Evolutionary conservation across 2,329 filamentous ascomycete genomes (phyloP), one percentile per base, ranked within the genome.

Genomic region (Leptographium wingfieldii): DNA sequence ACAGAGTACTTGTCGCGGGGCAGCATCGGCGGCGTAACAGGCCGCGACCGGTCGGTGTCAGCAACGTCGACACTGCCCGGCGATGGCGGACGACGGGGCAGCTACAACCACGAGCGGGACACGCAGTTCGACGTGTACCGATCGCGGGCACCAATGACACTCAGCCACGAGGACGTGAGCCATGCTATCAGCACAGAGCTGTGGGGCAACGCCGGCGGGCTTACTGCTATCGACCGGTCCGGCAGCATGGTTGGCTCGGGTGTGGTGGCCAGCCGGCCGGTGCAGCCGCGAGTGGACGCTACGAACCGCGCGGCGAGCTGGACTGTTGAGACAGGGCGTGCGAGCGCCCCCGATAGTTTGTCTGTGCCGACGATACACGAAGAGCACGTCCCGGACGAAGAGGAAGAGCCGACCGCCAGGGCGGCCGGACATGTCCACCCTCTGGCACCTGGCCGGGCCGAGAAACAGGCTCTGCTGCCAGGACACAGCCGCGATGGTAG

Each of bases 241-340:
- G 65, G 65, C 60, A 70, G 68, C 60, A 62, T 68, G 27, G 64
- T 69, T n/a, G 60, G 61, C 58, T 62, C 63, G 19, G 67, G 67
- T 25, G 57, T 57, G 29, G 60, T 68, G 56, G 52, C 57, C 1
- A 63, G 62, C 57, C 59, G 56, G 14, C 29, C 55, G 29, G 35
- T 38, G 31, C 53, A 46, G 59, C 38, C 59, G 53, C 58, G 61
- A 49, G 12, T 62, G 56, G 25, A 72, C 65, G 49, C 63, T 2
- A 22, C 52, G 12, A 67, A 66, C 9, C 68, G 73, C 19, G 65
- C 66, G 1, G 61, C 65, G 14, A 76, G 74, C 66, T 73, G 69
- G 67, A 66, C 64, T 6, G 74, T 70, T 52, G 73, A 74, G 56
- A 67, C 53, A 16, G 68, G 69, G 2, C 66, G 74, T n/a, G 69